Evolutionary conservation across 108 stramenopile species (phyloP).

Genomic region (Discostella pseudostelligera): DNA sequence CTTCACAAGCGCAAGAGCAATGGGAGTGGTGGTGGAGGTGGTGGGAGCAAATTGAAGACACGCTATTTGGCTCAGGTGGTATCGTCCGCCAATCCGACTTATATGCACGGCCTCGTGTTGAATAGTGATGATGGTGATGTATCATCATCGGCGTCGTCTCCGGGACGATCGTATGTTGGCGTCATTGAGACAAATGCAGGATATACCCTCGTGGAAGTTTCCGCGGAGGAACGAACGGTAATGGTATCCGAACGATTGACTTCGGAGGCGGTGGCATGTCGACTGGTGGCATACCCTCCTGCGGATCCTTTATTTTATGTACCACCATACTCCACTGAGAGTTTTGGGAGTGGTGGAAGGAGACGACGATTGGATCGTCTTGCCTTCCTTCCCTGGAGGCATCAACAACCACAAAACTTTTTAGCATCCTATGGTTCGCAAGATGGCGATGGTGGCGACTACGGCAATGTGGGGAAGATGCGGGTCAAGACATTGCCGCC

Average conservation of each 20-base stretch:
- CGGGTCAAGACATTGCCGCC: slow-evolving; percentile 48
- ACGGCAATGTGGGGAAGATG: slow-evolving; percentile 10
- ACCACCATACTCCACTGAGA: slow-evolving; percentile 33
- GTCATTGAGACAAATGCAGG: slow-evolving; percentile 63
- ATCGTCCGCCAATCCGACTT: slow-evolving; percentile 88
- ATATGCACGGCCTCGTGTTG: slow-evolving; percentile 84
- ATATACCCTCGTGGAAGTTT: slow-evolving; percentile 76
- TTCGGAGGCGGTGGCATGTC: slow-evolving; percentile 81
- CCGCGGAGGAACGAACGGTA: slow-evolving; percentile 68
- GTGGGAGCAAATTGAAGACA: slow-evolving; percentile 51
- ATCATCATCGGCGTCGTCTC: slow-evolving; percentile 22
- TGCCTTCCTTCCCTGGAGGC: slow-evolving; percentile 44
- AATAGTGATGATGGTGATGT: slow-evolving; percentile 36
- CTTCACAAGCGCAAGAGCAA: slow-evolving; percentile 25
- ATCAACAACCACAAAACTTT: slow-evolving; percentile 11
- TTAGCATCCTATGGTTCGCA: neutral
- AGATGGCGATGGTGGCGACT: neutral
- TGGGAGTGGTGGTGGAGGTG: slow-evolving; percentile 18
- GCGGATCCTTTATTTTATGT: slow-evolving; percentile 75
- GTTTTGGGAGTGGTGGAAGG: neutral
- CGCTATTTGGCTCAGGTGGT: slow-evolving; percentile 85
- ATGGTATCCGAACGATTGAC: slow-evolving; percentile 78
- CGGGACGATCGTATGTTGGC: slow-evolving; percentile 78
- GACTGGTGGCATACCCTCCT: slow-evolving; percentile 75
- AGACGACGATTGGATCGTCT: slow-evolving; percentile 25